A percentile compares a stretch with the other conserved stretches of the same genome.
phyloP scores from a whole-genome alignment of 768 basidiomycete species.

The Calocybe indica region DNA sequence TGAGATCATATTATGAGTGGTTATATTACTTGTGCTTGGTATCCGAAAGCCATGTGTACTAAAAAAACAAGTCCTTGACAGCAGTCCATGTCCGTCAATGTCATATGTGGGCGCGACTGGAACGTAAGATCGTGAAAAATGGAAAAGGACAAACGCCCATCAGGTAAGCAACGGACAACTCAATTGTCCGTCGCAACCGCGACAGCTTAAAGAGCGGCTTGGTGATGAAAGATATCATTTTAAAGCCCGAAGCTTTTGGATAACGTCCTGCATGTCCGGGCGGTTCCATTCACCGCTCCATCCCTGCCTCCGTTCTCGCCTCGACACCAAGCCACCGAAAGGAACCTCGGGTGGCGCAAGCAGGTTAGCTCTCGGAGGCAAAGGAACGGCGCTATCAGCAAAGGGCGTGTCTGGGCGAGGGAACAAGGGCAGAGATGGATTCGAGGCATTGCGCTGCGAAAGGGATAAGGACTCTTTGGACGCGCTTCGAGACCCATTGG shows the following conservation, averaged over 20 bases:
- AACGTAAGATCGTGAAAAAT: too few species aligned
- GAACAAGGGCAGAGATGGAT: constrained; percentile 4
- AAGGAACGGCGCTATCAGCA: constrained; percentile 2
- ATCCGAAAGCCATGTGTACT: too few species aligned
- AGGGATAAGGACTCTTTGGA: neutral
- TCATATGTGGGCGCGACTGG: too few species aligned
- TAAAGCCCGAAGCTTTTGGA: constrained; percentile 16
- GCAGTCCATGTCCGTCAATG: too few species aligned
- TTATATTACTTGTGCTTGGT: too few species aligned
- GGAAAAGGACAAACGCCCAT: too few species aligned
- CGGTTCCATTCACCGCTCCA: constrained; percentile 24
- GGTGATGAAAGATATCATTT: constrained; percentile 5
- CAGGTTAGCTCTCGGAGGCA: neutral
- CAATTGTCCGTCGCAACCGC: too few species aligned
- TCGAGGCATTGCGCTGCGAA: neutral
- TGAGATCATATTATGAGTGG: too few species aligned
- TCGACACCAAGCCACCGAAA: constrained; percentile 1
- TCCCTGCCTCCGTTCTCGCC: constrained; percentile 14
- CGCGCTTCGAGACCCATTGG: neutral
- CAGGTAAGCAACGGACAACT: too few species aligned
- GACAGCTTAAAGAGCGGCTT: too few species aligned
- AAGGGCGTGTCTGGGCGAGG: constrained; percentile 10
- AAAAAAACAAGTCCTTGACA: too few species aligned
- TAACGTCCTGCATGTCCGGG: constrained; percentile 19
- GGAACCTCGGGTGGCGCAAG: neutral